phyloP scores from a whole-genome alignment of 805 yeast species.

The Yamadazyma akitaensis region DNA sequence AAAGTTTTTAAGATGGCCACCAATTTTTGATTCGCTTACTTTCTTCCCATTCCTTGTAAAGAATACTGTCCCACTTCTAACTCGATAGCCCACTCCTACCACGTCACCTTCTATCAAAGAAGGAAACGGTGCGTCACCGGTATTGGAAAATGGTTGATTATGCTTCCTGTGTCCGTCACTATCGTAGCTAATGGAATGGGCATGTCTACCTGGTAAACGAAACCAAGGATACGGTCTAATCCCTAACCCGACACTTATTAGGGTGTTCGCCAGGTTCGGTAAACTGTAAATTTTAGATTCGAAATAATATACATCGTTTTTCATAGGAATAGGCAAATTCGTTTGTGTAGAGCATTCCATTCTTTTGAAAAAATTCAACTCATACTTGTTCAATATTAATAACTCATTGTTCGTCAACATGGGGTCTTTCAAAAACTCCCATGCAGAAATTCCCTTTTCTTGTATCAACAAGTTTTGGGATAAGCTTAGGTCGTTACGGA shows the following conservation, averaged over 20 bases:
- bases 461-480: conserved; percentile 68
- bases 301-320: conserved; percentile 83
- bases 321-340: conserved; percentile 79
- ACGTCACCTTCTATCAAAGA: conserved; percentile 78
- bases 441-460: conserved; percentile 85
- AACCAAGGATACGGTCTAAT: conserved; percentile 92
- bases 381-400: conserved; percentile 62
- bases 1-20: conserved; percentile 75
- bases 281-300: conserved; percentile 80
- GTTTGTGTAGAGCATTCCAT: conserved; percentile 70
- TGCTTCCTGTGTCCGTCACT: conserved; percentile 76
- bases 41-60: conserved; percentile 95
- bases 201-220: conserved; percentile 88
- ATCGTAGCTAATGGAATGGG: conserved; percentile 82
- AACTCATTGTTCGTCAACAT: conserved; percentile 55
- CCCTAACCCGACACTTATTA: conserved; percentile 73
- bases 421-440: conserved; percentile 71
- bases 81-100: conserved; percentile 85
- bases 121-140: conserved; percentile 54
- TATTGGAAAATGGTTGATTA: conserved; percentile 66
- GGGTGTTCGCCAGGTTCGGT: conserved; percentile 52
- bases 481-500: conserved; percentile 44
- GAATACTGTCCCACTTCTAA: conserved; percentile 79
- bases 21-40: conserved; percentile 73
- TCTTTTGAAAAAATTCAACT: conserved; percentile 54